Evolutionary conservation across 2,329 filamentous ascomycete species (phyloP), one percentile per base, ranked within the genome.

Genomic region (Mycosphaerella sp.): DNA sequence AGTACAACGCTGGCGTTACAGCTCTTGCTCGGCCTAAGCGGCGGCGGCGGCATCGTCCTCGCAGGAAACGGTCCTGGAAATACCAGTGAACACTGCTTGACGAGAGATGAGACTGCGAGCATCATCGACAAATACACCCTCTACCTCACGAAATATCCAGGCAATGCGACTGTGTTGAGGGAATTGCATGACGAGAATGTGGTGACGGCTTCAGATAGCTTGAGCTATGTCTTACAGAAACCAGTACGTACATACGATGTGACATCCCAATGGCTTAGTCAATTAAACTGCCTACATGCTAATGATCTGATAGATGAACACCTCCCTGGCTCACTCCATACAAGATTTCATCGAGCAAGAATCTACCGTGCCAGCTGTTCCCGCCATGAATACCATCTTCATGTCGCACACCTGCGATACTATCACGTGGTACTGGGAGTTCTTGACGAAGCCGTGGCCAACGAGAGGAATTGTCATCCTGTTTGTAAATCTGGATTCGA

Each of bases 401-500:
- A 45, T 55, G 9, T 44, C 53, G 5, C 48, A 59, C 39, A 59
- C 47, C 44, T 61, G 59, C 21, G 59, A 60, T 38, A 58, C 51
- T 8, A 59, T 59, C n/a, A 59, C 59, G n/a, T 61, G 57, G 57
- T 61, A 59, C 29, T 61, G 56, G 53, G 57, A 61, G 26, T 57
- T 61, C 38, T 48, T 38, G 1, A 61, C 57, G 11, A 53, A 39
- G 26, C 59, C 57, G 10, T 48, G 55, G 26, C 55, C 59, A 29
- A 59, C 51, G 6, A 49, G 59, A 48, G 59, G 59, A 12, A 61
- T 61, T 14, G 53, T 47, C 11, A 59, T 59, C 36, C 38, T 61
- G 47, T 58, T 61, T 23, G 59, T 58, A 4, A 45, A 59, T 31
- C 36, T 50, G 8, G 47, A 55, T 32, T 47, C 45, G 42, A 56